Evolutionary conservation across 106 monocot species (phyloP), one percentile per base, ranked within the genome.

Genomic region (Posidonia australis): DNA sequence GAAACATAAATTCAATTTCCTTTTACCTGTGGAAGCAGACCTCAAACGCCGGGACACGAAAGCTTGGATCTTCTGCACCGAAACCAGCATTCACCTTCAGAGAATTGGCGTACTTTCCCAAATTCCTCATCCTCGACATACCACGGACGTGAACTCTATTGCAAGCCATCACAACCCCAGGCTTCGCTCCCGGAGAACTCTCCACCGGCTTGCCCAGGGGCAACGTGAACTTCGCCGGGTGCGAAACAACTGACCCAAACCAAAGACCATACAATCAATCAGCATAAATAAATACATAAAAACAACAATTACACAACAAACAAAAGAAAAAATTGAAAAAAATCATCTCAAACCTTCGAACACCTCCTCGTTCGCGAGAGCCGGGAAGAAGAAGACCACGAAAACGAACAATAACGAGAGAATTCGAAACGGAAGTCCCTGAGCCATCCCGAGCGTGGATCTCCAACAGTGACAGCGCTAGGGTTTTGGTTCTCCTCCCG

Each of bases 21-120:
- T 13, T 4, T 44, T 72, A 96, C 94, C 82, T 64, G 73, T 96
- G 94, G 62, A 87, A 63, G 72, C 94, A 96, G 52, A 96, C 44
- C 69, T 96, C 90, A 36, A 86, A 52, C 52, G 68, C 65, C 46
- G 80, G 80, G 42, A 70, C 9, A 25, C 89, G 83, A 71, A 76
- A 78, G 46, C 74, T 44, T 14, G 58, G 66, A 60, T 84, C 82
- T 19, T 75, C 71, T 10, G 43, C 36, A 10, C 61, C 54, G 21
- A 82, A 68, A 49, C 70, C 69, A 32, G 79, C 76, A 44, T 57
- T 72, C 27, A 94, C 46, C 71, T 78, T 84, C 55, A 86, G 68
- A 14, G 89, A 74, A 54, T 89, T 70, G 22, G 82, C 74, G 74
- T 78, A 94, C 59, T 72, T 75, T 19, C 25, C 51, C 13, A 78